phyloP scores from a whole-genome alignment of 2,329 filamentous ascomycete genomes.

The Hypoxylon sp. region DNA sequence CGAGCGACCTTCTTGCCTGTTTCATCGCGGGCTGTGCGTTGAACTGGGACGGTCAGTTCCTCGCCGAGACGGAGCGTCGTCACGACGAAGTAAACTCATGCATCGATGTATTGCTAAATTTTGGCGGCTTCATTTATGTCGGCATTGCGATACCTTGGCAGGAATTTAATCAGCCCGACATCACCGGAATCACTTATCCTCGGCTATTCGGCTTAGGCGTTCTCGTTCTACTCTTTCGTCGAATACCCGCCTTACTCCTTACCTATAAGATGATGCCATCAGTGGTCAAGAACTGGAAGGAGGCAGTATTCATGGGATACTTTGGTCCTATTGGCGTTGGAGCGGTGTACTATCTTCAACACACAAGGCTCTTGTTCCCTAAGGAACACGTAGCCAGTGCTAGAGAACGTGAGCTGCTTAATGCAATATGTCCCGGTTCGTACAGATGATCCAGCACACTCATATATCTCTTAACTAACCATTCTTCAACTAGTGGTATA shows the following conservation, averaged over 20 bases:
- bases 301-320: conserved; percentile 74
- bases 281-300: conserved; percentile 67
- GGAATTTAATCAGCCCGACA: conserved; percentile 66
- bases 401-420: conserved; percentile 53
- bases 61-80: conserved; percentile 67
- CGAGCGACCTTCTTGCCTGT: conserved; percentile 72
- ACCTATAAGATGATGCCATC: conserved; percentile 70
- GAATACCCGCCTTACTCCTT: conserved; percentile 69
- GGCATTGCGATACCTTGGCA: conserved; percentile 70
- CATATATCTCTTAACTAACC: background rate
- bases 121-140: conserved; percentile 73
- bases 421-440: conserved; percentile 55
- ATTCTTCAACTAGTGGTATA: conserved; percentile 55
- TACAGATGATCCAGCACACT: background rate
- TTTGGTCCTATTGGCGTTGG: conserved; percentile 85
- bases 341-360: conserved; percentile 79
- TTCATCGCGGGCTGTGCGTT: conserved; percentile 71
- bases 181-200: conserved; percentile 66
- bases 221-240: conserved; percentile 67
- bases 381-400: conserved; percentile 35
- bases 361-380: conserved; percentile 61
- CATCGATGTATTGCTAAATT: conserved; percentile 72
- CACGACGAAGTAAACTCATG: conserved; percentile 74
- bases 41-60: conserved; percentile 74
- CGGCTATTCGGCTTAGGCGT: conserved; percentile 67